Base-by-base conservation (phyloP, 176 grass and related monocot species). In the Raddia guianensis region DNA sequence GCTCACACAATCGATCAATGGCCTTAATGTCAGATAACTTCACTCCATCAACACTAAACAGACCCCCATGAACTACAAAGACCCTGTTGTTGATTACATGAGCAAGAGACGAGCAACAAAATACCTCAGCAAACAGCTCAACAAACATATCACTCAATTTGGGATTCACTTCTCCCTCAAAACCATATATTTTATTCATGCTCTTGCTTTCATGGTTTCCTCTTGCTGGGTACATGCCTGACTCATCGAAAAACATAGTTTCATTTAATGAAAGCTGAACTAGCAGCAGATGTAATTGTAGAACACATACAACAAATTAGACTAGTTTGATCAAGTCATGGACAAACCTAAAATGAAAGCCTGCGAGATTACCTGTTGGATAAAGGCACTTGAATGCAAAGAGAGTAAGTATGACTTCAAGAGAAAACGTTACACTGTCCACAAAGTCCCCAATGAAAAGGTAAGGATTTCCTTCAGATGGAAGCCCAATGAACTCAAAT, bases 141-240 rank as follows among this genome's bases (percentile, higher is more conserved):
- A 95, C 89, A 70, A 98, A 99, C 10, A 40, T 87, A 14, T 99
- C 96, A 1, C 76, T 76, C 82, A 99, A 81, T 66, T 99, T 99
- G 7, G 96, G 95, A 44, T 67, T 92, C 43, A 99, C 90, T 66
- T 99, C 92, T 12, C 96, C 96, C 79, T 95, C 90, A 89, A 99
- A 99, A 64, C 96, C 96, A 79, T 98, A 98, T 73, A 97, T 98
- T 75, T 98, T 98, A 79, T 98, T 98, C 96, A 98, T 98, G 72
- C 82, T 92, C 83, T 86, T 98, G 88, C 92, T 98, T 85, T 98
- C 92, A 76, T 98, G 96, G 50, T 98, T 95, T 85, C 96, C 92
- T 72, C 96, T 90, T 76, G 96, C 88, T 57, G 95, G 82, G 75
- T 90, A 82, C 92, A 99, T 99, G 71, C 88, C 92, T 99, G 84